Base-by-base conservation (phyloP, 108 stramenopile species). In the Skeletonema grethae region DNA sequence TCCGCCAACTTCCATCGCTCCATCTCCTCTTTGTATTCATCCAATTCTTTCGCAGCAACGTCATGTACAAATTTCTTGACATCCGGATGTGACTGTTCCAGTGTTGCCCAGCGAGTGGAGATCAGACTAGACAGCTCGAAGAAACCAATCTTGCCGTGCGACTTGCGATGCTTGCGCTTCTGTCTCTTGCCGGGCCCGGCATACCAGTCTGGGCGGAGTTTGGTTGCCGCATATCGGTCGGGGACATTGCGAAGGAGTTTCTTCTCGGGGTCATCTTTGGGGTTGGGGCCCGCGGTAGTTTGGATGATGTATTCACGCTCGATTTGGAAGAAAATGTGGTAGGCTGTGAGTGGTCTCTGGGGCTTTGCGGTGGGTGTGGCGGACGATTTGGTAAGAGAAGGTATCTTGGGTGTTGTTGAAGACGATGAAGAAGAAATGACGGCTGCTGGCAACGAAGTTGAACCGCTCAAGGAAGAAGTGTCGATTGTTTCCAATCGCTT, bases 71-170 rank as follows among this genome's bases (percentile, higher is more conserved):
- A 82, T 9, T 18, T 22, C 56, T 82, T 82, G 22, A 72, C 61
- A 25, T 75, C 80, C 8, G 73, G 80, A 67, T 82, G 70, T 7
- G 63, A 41, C 8, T 38, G 25, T 46, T 75, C 80, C 22, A 82
- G 63, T 43, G 63, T 32, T 12, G 80, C 80, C 92, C 92, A 93
- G 22, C 82, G 84, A 11, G 72, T 61, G 5, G 87, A 86, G 45
- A 93, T 88, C 38, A 76, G 38, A n/a, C 81, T 67, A 0, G 92
- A 90, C 71, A 93, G 70, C 25, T 93, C 92, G 5, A 80, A 72
- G 70, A 93, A 93, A 1, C 88, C 89, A 25, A 93, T 84, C 70
- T 93, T 90, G n/a, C 92, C 89, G 60, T 93, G 92, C 20, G 86
- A 76, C 76, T 90, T 90, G 53, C 91, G 77, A 76, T 93, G 89